Base-by-base conservation (phyloP, 2,329 filamentous ascomycete species). In the Clarireedia hainanense region DNA sequence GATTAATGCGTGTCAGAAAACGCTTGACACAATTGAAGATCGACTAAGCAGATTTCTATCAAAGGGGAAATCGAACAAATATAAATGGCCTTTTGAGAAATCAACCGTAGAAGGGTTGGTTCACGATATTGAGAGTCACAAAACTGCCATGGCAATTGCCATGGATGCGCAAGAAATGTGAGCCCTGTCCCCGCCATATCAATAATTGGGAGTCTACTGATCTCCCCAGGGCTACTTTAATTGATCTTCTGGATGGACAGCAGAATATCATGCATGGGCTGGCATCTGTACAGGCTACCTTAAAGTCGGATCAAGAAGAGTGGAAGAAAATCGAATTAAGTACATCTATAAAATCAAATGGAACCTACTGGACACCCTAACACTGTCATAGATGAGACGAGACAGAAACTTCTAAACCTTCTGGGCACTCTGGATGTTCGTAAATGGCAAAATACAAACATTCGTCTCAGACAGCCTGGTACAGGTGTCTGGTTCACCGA, bases 401-500 rank as follows among this genome's bases (percentile, higher is more conserved):
- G 50, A 17, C 15, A 15, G 14, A 30, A 52, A 40, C 57, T 57
- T 24, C 50, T 60, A 12, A n/a, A 54, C n/a, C 37, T 56, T 4
- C 14, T 60, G 4, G 40, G 56, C 5, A 51, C 43, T 12, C 23
- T 55, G 17, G 47, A 63, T 17, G 43, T 53, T n/a, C 40, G 37
- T 20, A 42, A 51, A 36, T 57, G 55, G 47, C 55, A 61, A 36
- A 30, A 58, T 39, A 51, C 57, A 0, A 56, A 56, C 9, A 48
- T 58, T 47, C 37, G 47, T 5, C 50, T 60, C 42, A 48, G 60
- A 40, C 55, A 64, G 48, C 58, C 56, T 1, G 58, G 58, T 9
- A 63, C 60, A 15, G 60, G 59, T 6, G 45, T 60, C 12, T 64
- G 60, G 63, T 56, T 64, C 2, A 64, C 54, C 3, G 51, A 64